Base-by-base conservation (phyloP, 345 rosid species). In the Brassica cretica region DNA sequence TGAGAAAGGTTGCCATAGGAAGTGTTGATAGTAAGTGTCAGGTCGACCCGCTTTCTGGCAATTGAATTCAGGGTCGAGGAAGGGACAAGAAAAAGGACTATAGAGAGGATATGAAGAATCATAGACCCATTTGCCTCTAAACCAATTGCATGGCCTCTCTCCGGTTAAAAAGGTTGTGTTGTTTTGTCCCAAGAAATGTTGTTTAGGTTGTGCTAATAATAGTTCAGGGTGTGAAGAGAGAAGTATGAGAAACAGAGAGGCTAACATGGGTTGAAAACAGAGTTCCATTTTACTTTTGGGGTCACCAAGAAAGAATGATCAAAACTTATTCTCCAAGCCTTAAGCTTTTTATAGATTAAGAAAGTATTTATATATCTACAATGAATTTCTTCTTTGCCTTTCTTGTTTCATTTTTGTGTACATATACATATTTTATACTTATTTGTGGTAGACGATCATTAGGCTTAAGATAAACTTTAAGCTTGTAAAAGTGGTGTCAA, bases 31-130 rank as follows among this genome's bases (percentile, higher is more conserved):
- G 72, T 64, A 73, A 5, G 68, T 83, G 74, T 92, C 97, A 1
- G 91, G 88, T 10, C 98, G 96, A 37, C 96, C 96, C 0, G 86
- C 85, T 73, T 90, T 87, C 69, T 82, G 79, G 82, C 98, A 94
- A 64, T 94, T 87, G 71, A 86, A 94, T 19, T 94, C 90, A 59
- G 86, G 78, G 51, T 89, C 85, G 62, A 94, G 84, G 78, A 82
- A 86, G 1, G 94, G 93, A 65, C 98, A 94, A 5, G 82, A 53
- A 0, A 87, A 73, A 16, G 98, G 79, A 70, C 85, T 70, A 58
- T 90, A 94, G 41, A 87, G 88, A 64, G 96, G 97, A 74, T 85
- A 89, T 56, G 92, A 85, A 55, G 74, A 2, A 76, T 94, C 97
- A 78, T 78, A 76, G 1, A 87, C 85, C 97, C 98, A 94, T 65